Evolutionary conservation across 2,329 filamentous ascomycete species (phyloP).

Genomic region (Acephala macrosclerotiorum): DNA sequence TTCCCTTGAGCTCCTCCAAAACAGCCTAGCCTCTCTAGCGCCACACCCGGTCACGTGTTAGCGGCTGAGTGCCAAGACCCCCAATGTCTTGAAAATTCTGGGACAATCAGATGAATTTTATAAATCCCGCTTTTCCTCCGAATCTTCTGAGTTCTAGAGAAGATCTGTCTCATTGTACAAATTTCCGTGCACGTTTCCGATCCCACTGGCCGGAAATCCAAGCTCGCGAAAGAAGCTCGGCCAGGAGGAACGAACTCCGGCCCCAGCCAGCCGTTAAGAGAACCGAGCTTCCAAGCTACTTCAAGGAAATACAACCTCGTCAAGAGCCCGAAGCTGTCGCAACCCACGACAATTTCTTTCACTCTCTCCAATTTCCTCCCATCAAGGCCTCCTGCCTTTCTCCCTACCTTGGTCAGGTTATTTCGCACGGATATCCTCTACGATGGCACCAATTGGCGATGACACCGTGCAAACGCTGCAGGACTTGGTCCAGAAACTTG

Average conservation of each 20-base stretch:
- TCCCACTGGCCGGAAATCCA: not conserved
- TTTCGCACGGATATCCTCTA: slow-evolving; percentile 44
- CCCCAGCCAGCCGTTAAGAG: slow-evolving; percentile 8
- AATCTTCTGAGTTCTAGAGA: not conserved
- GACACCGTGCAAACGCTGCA: slow-evolving; percentile 82
- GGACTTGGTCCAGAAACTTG: slow-evolving; percentile 82
- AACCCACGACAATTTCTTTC: slow-evolving; percentile 25
- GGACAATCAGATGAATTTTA: not conserved
- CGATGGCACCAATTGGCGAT: slow-evolving; percentile 89
- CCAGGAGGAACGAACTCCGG: slow-evolving; percentile 23
- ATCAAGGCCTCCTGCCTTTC: slow-evolving; percentile 19
- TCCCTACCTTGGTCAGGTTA: slow-evolving; percentile 40
- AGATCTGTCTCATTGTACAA: not conserved
- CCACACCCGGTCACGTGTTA: slow-evolving; percentile 16
- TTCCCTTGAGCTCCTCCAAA: slow-evolving; percentile 26
- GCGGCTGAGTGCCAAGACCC: slow-evolving; percentile 1
- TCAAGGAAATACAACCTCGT: slow-evolving; percentile 28
- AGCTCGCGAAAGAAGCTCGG: slow-evolving; percentile 19
- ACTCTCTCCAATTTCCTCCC: slow-evolving; percentile 13
- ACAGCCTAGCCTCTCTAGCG: slow-evolving; percentile 24
- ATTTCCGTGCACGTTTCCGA: slow-evolving; percentile 1
- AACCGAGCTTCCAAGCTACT: slow-evolving; percentile 28
- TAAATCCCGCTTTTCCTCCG: slow-evolving; percentile 1
- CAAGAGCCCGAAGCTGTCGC: slow-evolving; percentile 29
- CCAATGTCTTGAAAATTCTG: not conserved